Evolutionary conservation across 768 basidiomycete species (phyloP).

Genomic region (Cyclocybe cylindracea): DNA sequence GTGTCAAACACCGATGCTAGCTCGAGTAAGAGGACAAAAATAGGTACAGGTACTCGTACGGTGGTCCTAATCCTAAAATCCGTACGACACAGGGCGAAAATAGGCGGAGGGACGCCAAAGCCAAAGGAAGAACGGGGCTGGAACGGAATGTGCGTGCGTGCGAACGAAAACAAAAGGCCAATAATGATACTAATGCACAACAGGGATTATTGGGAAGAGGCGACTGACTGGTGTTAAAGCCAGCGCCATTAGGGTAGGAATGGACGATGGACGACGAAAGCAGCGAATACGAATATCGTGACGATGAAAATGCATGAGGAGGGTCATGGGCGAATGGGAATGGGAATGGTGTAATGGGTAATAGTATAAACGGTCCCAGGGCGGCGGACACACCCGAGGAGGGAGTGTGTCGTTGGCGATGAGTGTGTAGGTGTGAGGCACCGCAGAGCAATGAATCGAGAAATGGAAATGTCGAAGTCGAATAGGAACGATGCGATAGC

Average conservation of each 20-base stretch:
- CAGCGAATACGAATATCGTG: constrained; percentile 4
- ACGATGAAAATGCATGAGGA: too few species aligned
- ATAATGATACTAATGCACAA: constrained; percentile 21
- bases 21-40: neutral
- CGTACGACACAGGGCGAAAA: too few species aligned
- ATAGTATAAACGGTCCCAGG: neutral
- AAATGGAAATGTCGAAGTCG: too few species aligned
- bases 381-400: neutral
- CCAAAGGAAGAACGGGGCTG: too few species aligned
- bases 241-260: constrained; percentile 2
- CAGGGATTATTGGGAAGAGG: constrained; percentile 13
- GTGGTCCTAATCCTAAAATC: too few species aligned
- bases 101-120: too few species aligned
- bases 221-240: constrained; percentile 4
- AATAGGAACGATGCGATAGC: constrained; percentile 4
- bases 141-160: constrained; percentile 4
- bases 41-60: neutral
- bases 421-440: neutral
- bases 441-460: constrained; percentile 1
- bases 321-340: too few species aligned
- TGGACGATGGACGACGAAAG: constrained; percentile 8
- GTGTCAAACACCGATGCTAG: constrained; percentile 7
- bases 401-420: neutral
- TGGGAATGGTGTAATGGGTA: neutral
- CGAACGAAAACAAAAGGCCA: constrained; percentile 13